Percentiles rank a stretch among this genome's conserved stretches.
Evolutionary conservation across 129 eudicot genomes (phyloP).

Genomic region (Artemisia annua): DNA sequence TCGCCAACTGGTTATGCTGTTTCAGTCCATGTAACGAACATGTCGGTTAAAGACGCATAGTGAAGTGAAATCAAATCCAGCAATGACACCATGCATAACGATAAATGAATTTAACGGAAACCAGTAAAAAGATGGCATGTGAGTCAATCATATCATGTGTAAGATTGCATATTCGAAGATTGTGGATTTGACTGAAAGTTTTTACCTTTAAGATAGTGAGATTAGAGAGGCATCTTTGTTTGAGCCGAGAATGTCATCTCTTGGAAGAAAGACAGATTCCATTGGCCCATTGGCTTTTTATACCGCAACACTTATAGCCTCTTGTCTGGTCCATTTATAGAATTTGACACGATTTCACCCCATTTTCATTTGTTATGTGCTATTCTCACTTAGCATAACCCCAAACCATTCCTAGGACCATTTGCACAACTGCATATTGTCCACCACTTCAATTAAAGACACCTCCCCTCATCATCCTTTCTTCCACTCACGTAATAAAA

Average conservation of each 20-base stretch:
- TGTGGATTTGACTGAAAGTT: slow-evolving; percentile 36
- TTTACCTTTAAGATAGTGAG: slow-evolving; percentile 18
- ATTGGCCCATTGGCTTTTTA: slow-evolving; percentile 35
- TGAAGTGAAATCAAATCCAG: neutral
- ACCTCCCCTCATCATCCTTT: slow-evolving; percentile 10
- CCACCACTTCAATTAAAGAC: slow-evolving; percentile 46
- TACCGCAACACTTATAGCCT: slow-evolving; percentile 31
- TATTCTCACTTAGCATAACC: slow-evolving; percentile 23
- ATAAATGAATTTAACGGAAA: neutral
- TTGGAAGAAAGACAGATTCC: slow-evolving; percentile 33
- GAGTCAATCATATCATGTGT: slow-evolving; percentile 9
- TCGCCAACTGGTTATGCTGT: neutral
- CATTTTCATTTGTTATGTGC: slow-evolving; percentile 25
- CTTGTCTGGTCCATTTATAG: slow-evolving; percentile 53
- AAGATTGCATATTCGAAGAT: slow-evolving; percentile 25
- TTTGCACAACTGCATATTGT: slow-evolving; percentile 47
- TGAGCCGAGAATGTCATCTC: slow-evolving; percentile 32
- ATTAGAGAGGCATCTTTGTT: slow-evolving; percentile 41
- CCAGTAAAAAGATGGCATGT: neutral
- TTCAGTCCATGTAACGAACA: neutral
- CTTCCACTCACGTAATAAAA: slow-evolving; percentile 27
- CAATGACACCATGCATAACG: slow-evolving; percentile 11
- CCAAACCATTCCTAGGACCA: slow-evolving; percentile 37
- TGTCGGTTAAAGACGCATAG: neutral
- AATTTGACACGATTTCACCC: slow-evolving; percentile 38